Base-by-base conservation (phyloP, 176 grass and related monocot species). In the Sorghum bicolor region DNA sequence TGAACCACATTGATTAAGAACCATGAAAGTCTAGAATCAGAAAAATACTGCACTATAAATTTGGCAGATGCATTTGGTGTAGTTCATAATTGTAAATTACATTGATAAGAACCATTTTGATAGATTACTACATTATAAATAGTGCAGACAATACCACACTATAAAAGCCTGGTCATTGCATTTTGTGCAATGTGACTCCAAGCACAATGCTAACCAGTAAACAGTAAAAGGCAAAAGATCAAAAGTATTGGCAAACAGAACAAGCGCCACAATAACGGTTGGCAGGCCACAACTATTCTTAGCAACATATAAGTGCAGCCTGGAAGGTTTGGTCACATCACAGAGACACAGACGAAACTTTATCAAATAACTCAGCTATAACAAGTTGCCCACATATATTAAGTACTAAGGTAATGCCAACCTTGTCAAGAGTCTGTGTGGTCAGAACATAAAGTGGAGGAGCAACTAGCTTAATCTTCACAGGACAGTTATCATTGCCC, bases 391-490 rank as follows among this genome's bases (percentile, higher is more conserved):
- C 5, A 62, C 25, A 50, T 28, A 9, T 45, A 68, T 34, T 39
- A 74, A 82, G 66, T 69, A 69, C 67, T 33, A 32, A 68, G 67
- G 67, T 60, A 78, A 76, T 36, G 38, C 72, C 17, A 86, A 95
- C 93, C 93, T 95, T 95, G 75, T 95, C 93, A 84, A 95, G 93
- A 28, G 93, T 95, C 70, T 97, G 94, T 73, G 94, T 97, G 30
- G 94, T 97, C 36, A 97, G 83, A 74, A 97, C 94, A 89, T 97
- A 97, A 47, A 97, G 94, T 12, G 94, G 94, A 80, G 94, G 91
- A 57, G 94, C 94, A 82, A 97, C 94, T 16, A 97, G 65, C 78
- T 97, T 97, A 72, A 97, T 97, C 87, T 93, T 97, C 74, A 97
- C 94, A 64, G 94, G 94, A 67, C 91, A 97, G 83, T 91, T 92